phyloP scores from a whole-genome alignment of 495 filamentous ascomycete species.

The Aspergillus cavernicola region DNA sequence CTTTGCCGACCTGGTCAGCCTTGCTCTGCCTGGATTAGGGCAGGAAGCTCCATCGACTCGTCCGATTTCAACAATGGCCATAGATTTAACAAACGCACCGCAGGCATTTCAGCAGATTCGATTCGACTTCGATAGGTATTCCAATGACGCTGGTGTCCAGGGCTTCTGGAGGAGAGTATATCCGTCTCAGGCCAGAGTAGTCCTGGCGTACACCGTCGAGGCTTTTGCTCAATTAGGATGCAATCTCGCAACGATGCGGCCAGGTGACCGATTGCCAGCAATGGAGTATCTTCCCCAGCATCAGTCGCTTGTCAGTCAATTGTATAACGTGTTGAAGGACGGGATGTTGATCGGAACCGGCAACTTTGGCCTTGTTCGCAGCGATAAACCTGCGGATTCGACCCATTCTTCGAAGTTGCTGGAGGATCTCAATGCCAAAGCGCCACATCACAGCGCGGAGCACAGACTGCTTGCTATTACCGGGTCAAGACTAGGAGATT shows the following conservation, averaged over 20 bases:
- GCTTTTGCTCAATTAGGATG: slow-evolving; percentile 41
- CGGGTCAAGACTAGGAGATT: slow-evolving; percentile 17
- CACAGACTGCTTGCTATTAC: slow-evolving; percentile 24
- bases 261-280: not conserved
- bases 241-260: slow-evolving; percentile 19
- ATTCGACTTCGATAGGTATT: slow-evolving; percentile 29
- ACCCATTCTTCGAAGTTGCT: not conserved
- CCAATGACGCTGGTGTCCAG: slow-evolving; percentile 23
- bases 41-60: not conserved
- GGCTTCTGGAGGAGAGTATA: slow-evolving; percentile 23
- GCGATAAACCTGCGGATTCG: not conserved
- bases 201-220: slow-evolving; percentile 33
- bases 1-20: slow-evolving; percentile 7
- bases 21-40: not conserved
- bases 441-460: slow-evolving; percentile 25
- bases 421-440: not conserved
- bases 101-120: slow-evolving; percentile 13
- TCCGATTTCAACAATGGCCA: not conserved
- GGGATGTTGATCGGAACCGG: not conserved
- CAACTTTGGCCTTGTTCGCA: not conserved
- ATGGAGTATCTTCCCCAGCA: not conserved
- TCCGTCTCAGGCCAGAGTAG: slow-evolving; percentile 25
- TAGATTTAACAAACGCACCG: not conserved
- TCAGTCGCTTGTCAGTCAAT: not conserved
- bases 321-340: not conserved